A percentile compares a stretch with the other conserved stretches of the same genome.
Conservation (phyloP, 768 basidiomycete genomes). For the Porphyrellus cyaneotinctus region DNA sequence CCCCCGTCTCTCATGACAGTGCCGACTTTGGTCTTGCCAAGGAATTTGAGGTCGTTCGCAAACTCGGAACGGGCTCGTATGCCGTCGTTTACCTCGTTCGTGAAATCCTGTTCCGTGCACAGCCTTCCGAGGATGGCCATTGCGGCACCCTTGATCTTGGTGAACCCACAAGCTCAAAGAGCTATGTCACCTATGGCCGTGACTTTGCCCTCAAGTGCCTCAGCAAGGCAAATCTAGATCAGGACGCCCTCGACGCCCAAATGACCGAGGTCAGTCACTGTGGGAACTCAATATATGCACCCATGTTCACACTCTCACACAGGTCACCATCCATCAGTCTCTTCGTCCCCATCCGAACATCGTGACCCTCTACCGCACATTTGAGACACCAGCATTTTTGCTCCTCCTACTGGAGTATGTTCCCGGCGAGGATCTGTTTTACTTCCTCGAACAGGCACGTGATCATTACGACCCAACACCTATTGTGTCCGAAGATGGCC, state of each 20-base stretch:
- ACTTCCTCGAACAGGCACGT: slow-evolving; percentile 94
- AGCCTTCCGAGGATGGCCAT: slow-evolving; percentile 49
- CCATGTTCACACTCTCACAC: slow-evolving; percentile 7
- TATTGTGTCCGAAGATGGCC: slow-evolving; percentile 11
- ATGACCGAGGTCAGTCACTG: slow-evolving; percentile 70
- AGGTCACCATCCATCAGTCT: slow-evolving; percentile 95
- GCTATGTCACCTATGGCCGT: slow-evolving; percentile 56
- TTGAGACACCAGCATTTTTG: slow-evolving; percentile 88
- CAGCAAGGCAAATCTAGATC: slow-evolving; percentile 88
- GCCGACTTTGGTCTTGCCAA: slow-evolving; percentile 47
- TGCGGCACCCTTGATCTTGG: slow-evolving; percentile 56
- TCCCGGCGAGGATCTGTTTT: slow-evolving; percentile 95
- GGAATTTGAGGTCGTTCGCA: slow-evolving; percentile 81
- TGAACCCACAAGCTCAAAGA: slow-evolving; percentile 32
- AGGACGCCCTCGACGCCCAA: slow-evolving; percentile 83
- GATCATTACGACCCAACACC: slow-evolving; percentile 69
- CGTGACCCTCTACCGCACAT: slow-evolving; percentile 88
- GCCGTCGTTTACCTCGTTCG: slow-evolving; percentile 92
- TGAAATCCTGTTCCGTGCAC: slow-evolving; percentile 48
- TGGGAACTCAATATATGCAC: slow-evolving; percentile 6
- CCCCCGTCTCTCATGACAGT: slow-evolving; percentile 29
- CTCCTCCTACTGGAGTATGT: slow-evolving; percentile 94
- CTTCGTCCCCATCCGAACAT: slow-evolving; percentile 88
- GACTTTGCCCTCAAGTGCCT: slow-evolving; percentile 96
- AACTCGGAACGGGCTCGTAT: slow-evolving; percentile 86